Evolutionary conservation across 495 filamentous ascomycete species (phyloP), one percentile per base, ranked within the genome.

Genomic region (Penicillium soppii): DNA sequence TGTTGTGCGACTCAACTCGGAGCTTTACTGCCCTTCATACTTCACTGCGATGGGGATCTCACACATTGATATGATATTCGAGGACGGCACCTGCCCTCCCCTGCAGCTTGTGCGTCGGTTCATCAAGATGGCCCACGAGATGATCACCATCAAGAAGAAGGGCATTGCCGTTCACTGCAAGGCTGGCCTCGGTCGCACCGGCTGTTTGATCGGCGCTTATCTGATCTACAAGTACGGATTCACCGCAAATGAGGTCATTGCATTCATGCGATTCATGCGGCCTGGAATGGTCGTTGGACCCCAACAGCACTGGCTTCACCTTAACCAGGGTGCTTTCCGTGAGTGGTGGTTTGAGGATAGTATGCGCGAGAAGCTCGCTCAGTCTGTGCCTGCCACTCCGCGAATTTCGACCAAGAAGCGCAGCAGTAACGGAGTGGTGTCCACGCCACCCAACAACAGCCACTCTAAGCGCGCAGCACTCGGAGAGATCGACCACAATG

Each of bases 201-300:
- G 90, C 3, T 97, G 94, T 66, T 73, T 99, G 45, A 97, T 99
- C 59, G 94, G 94, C 43, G 94, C 94, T 25, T 97, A 99, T 68
- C 78, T 99, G 22, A 96, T 99, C 59, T 99, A 99, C 72, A 80
- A 91, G 46, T 85, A 97, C 71, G 95, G 91, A n/a, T 99, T 97
- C 65, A 97, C 92, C 1, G 94, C 95, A 27, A 96, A 97, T 65
- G 94, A 99, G 69, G 82, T 97, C 58, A 99, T 99, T 70, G 89
- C 94, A 5, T 99, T 90, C 71, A 97, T 99, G 94, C 85, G 94
- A 52, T 99, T 99, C 72, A 99, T 97, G 94, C 85, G 94, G 27
- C 94, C 94, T 0, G 94, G 94, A 17, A 99, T 99, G 94, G 94
- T 99, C 2, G 94, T 99, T 26, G 94, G 94, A 1, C 94, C 94